Base-by-base conservation (phyloP, 2,329 filamentous ascomycete genomes). In the Ceratocystis cacaofunesta region DNA sequence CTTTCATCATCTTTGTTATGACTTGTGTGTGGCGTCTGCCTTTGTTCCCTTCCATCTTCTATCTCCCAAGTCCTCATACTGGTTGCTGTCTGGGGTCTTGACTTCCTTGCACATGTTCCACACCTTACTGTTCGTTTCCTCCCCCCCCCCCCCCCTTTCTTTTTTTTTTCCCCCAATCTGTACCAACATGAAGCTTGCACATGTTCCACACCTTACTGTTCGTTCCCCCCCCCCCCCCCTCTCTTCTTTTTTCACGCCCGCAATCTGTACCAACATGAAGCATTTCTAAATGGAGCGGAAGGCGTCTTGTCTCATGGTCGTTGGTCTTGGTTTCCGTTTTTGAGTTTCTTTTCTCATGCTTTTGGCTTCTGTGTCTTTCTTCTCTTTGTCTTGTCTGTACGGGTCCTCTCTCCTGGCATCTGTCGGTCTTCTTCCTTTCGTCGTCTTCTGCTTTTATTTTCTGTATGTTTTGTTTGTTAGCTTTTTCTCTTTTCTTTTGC, bases 231-330 rank as follows among this genome's bases (percentile, higher is more conserved):
- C 1, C 43, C n/a, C n/a, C 57, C 22, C 19, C 15, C 7, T 44
- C 43, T 19, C 43, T 41, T 28, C 36, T 30, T 44, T 44, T 62
- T 25, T 25, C 19, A 19, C 19, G 19, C 50, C 50, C 50, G 19
- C 50, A 41, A 25, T 28, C 50, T 55, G 50, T 55, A 55, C 50
- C 50, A 55, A 55, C 50, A 55, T 55, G 50, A 55, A 55, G 50
- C 50, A 55, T 55, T 55, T 55, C 50, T 55, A 22, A 41, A 55
- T 25, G 22, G 50, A 55, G 50, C 28, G 50, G 50, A 55, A 55
- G 50, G 50, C 50, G 50, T 55, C 48, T 41, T 41, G n/a, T 48
- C 17, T 55, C 50, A 55, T 55, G 50, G 50, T 55, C 1, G 22
- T 55, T 41, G 22, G 50, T 55, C 50, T 55, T 55, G 50, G 50